Base-by-base conservation (phyloP, 2,329 filamentous ascomycete species). In the Fusarium xylarioides region DNA sequence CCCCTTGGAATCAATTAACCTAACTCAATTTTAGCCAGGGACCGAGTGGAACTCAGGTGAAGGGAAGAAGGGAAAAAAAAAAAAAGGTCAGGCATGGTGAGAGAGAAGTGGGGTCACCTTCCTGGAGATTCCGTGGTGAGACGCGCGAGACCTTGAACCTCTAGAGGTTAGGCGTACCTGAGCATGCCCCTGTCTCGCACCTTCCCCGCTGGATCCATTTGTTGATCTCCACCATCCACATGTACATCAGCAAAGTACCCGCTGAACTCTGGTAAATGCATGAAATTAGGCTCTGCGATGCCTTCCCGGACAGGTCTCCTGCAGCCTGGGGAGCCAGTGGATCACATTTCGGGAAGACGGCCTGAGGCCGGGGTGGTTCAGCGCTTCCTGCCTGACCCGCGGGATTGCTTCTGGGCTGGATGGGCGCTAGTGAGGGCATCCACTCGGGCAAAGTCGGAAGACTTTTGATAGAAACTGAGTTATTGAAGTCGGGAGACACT, bases 131-230 rank as follows among this genome's bases (percentile, higher is more conserved):
- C 71, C 70, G 70, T 74, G 75, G 74, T 77, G 74, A 76, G 72
- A 70, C 75, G 60, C 62, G 66, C 52, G 68, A 76, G 70, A 77
- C 76, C 76, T 76, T 70, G 76, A 77, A 75, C 76, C 76, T 74
- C 73, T 77, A 77, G 76, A 77, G 76, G 76, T 78, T 76, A 77
- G 76, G 76, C 74, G 76, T 67, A 76, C 74, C 76, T 74, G 76
- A 78, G 70, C 57, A 62, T 50, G 55, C 59, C 73, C 71, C 71
- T 68, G 65, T 65, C 38, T 55, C 47, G 42, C 59, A 57, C 68
- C 52, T 73, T 68, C 68, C 70, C 70, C 68, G 60, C 44, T 63
- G 61, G 37, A 66, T 53, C 66, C 66, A 62, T 38, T 42, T 11
- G 30, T 21, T 32, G 44, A 69, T 66, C 56, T 50, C 63, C 66